Evolutionary conservation across 805 yeast species (phyloP), one percentile per base, ranked within the genome.

Genomic region (Sugiyamaella qingdaonensis): DNA sequence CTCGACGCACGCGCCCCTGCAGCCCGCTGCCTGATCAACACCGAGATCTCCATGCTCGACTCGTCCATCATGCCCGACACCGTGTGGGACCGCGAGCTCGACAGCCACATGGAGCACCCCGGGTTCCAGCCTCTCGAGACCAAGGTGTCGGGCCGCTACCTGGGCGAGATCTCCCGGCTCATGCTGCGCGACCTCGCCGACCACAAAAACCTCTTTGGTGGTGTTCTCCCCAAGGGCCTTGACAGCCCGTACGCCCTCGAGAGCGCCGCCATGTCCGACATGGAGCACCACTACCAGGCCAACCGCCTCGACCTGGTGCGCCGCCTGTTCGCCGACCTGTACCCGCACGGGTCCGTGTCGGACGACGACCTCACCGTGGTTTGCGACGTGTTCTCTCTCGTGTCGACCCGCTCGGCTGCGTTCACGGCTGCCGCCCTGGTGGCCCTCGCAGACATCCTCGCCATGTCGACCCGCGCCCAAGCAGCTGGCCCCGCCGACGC

Each of bases 21-120:
- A 14, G 11, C 13, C 19, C 21, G 11, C 13, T 55, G 56, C 90
- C 84, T 88, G 58, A 78, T 90, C 59, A 90, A 90, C 70, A 88
- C 95, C 36, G 97, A 90, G 73, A 85, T 95, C 87, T 96, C 96
- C 55, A 86, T 95, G 54, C 88, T 88, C 62, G 96, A 89, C 64
- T 85, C 86, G 61, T 80, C 79, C n/a, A 74, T 87, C 37, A 71
- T 89, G 54, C 96, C 96, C 56, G 79, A 75, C 31, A 85, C 96
- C 1, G 78, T 80, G 56, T 90, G 86, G 71, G 97, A 90, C 70
- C 68, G 71, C 35, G 75, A 74, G 37, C 81, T 90, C 55, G 96
- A 90, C 64, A 53, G 48, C 19, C 78, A 77, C 57, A 68, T 71
- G 18, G 75, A 89, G 16, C 85, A 85, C 62, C 85, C 83, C 21